Evolutionary conservation across 768 basidiomycete species (phyloP).

Genomic region (Steccherinum ochraceum): DNA sequence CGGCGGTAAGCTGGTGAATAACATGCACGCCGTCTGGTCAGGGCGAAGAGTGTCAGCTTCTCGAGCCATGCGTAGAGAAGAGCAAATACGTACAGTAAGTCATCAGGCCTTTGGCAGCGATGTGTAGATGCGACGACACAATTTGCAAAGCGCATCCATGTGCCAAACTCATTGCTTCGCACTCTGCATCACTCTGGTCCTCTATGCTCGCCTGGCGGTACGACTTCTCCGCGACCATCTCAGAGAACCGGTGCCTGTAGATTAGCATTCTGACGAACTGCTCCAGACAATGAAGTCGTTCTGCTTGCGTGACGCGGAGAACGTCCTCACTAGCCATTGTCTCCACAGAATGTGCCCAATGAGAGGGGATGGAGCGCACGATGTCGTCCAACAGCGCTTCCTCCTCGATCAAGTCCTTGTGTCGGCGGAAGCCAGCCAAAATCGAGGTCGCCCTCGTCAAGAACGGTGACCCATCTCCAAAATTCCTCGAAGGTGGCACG

Average conservation of each 20-base stretch:
- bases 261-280: constrained; percentile 86
- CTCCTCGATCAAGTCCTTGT: constrained; percentile 70
- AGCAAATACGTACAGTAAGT: constrained; percentile 72
- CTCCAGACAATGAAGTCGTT: constrained; percentile 80
- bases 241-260: constrained; percentile 80
- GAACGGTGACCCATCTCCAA: constrained; percentile 70
- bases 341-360: constrained; percentile 78
- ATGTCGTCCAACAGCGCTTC: constrained; percentile 80
- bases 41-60: constrained; percentile 8
- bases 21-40: constrained; percentile 84
- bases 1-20: constrained; percentile 92
- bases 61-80: not conserved
- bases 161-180: constrained; percentile 70
- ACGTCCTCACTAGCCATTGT: constrained; percentile 82
- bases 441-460: constrained; percentile 63
- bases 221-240: constrained; percentile 65
- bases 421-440: constrained; percentile 54
- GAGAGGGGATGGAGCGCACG: constrained; percentile 58
- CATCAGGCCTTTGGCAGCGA: constrained; percentile 87
- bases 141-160: constrained; percentile 78
- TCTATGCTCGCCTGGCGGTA: constrained; percentile 37
- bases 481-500: constrained; percentile 60
- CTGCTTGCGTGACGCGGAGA: constrained; percentile 84
- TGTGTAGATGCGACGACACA: constrained; percentile 74
- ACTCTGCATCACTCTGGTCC: constrained; percentile 63